These are phyloP conservation scores for Saturnispora ahearnii DNA, from an alignment of 805 yeast species.

Conservation along the genomic window DNA sequence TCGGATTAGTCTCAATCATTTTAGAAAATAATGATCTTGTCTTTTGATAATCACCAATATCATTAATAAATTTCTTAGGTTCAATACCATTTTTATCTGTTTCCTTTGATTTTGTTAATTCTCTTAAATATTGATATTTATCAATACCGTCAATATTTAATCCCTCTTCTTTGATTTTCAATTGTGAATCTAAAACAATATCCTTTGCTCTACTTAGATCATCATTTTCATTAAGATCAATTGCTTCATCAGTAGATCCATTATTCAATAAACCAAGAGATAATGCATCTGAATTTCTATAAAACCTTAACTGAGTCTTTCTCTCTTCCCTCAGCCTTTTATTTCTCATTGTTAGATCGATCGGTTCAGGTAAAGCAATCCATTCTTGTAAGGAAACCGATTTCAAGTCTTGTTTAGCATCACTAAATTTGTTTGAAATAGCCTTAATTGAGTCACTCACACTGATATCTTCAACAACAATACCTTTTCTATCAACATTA, in stretches of 20 bases:
- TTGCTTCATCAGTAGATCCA: slow-evolving; percentile 21
- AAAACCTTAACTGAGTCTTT: slow-evolving; percentile 57
- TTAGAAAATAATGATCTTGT: slow-evolving; percentile 56
- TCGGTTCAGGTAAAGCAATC: slow-evolving; percentile 78
- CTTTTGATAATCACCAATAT: slow-evolving; percentile 48
- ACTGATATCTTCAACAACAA: slow-evolving; percentile 14
- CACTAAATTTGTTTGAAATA: slow-evolving; percentile 52
- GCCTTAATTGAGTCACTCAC: slow-evolving; percentile 21
- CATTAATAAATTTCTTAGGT: slow-evolving; percentile 20
- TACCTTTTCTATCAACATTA: slow-evolving; percentile 11
- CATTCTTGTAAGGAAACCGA: slow-evolving; percentile 62
- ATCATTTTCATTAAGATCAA: slow-evolving; percentile 29
- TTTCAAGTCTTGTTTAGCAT: slow-evolving; percentile 54
- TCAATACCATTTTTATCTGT: background rate
- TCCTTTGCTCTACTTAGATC: slow-evolving; percentile 54
- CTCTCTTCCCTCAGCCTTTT: slow-evolving; percentile 59
- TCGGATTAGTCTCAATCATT: slow-evolving; percentile 63
- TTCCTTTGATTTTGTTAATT: slow-evolving; percentile 23
- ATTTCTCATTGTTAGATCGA: slow-evolving; percentile 74
- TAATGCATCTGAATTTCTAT: slow-evolving; percentile 75
- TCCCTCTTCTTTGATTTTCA: slow-evolving; percentile 35
- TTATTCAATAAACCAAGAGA: slow-evolving; percentile 30
- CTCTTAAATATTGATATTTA: slow-evolving; percentile 33
- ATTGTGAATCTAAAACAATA: slow-evolving; percentile 43
- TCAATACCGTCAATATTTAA: slow-evolving; percentile 28